Percentiles rank a stretch among this genome's conserved stretches.
Evolutionary conservation across 2,329 filamentous ascomycete genomes (phyloP).

Genomic region (Aspergillus sojae): DNA sequence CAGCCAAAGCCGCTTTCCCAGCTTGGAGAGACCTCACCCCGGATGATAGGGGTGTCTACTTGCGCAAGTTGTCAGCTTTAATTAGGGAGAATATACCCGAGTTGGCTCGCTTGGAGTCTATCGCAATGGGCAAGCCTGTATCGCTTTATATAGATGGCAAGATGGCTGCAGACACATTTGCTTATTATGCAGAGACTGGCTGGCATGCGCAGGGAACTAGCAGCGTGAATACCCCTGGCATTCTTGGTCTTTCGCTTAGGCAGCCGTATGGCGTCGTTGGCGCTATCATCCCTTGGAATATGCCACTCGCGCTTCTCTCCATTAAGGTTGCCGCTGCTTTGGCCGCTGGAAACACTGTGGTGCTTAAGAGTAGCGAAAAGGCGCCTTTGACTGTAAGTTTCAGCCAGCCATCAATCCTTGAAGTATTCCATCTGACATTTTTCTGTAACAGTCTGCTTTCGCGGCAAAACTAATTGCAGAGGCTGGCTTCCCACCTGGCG

Average conservation of each 20-base stretch:
- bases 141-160: slow-evolving; percentile 29
- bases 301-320: slow-evolving; percentile 49
- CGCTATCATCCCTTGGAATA: slow-evolving; percentile 64
- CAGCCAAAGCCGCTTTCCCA: slow-evolving; percentile 42
- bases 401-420: background rate
- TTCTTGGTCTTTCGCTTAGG: slow-evolving; percentile 39
- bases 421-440: background rate
- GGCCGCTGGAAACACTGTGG: slow-evolving; percentile 61
- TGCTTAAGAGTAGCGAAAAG: slow-evolving; percentile 66
- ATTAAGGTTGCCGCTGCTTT: slow-evolving; percentile 63
- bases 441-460: slow-evolving; percentile 31
- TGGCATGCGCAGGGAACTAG: slow-evolving; percentile 35
- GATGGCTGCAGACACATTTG: slow-evolving; percentile 25
- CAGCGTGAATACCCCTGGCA: slow-evolving; percentile 32
- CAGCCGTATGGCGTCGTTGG: slow-evolving; percentile 60
- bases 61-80: slow-evolving; percentile 37
- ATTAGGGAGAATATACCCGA: slow-evolving; percentile 33
- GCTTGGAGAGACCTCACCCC: slow-evolving; percentile 42
- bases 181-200: slow-evolving; percentile 31
- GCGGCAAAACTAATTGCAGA: slow-evolving; percentile 41
- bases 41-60: slow-evolving; percentile 31
- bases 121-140: slow-evolving; percentile 40
- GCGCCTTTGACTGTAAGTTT: slow-evolving; percentile 59
- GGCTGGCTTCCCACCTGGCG: slow-evolving; percentile 48
- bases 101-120: slow-evolving; percentile 38